Conservation (phyloP, 768 basidiomycete genomes). For the Leucogyrophana mollusca region DNA sequence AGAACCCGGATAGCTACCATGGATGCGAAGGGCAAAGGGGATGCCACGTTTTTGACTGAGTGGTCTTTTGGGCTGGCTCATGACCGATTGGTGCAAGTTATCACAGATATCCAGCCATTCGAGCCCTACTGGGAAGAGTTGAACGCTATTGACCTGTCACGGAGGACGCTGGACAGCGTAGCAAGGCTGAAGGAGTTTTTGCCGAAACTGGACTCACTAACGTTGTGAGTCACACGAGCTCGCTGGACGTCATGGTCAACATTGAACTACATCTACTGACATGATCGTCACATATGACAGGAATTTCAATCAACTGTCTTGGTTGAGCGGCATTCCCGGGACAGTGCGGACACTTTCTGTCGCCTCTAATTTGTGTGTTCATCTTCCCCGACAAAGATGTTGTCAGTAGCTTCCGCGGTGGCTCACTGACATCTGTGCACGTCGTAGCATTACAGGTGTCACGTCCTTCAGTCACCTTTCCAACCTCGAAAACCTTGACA, state of each 20-base stretch:
- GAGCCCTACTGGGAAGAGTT: conserved; percentile 93
- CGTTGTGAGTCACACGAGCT: conserved; percentile 66
- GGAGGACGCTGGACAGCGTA: conserved; percentile 60
- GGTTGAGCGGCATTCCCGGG: conserved; percentile 77
- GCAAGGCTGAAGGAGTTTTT: conserved; percentile 85
- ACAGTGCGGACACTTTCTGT: conserved; percentile 75
- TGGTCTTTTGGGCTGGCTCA: conserved; percentile 96
- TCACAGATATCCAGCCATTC: conserved; percentile 93
- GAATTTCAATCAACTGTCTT: conserved; percentile 71
- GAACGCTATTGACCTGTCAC: conserved; percentile 65
- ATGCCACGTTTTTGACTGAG: conserved; percentile 85
- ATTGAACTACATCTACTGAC: conserved; percentile 13
- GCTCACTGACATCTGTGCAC: conserved; percentile 12
- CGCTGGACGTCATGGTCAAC: conserved; percentile 2
- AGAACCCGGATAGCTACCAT: conserved; percentile 34
- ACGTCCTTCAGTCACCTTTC: conserved; percentile 87
- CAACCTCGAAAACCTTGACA: conserved; percentile 86
- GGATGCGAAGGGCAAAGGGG: conserved; percentile 26
- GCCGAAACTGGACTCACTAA: conserved; percentile 72
- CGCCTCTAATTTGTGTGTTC: conserved; percentile 64
- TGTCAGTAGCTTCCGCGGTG: conserved; percentile 2
- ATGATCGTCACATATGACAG: conserved; percentile 33
- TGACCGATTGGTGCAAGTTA: conserved; percentile 85
- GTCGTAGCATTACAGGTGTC: conserved; percentile 70
- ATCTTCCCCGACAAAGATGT: conserved; percentile 4